Evolutionary conservation across 495 filamentous ascomycete genomes (phyloP), one percentile per base, ranked within the genome.

Genomic region (Neurospora africana): DNA sequence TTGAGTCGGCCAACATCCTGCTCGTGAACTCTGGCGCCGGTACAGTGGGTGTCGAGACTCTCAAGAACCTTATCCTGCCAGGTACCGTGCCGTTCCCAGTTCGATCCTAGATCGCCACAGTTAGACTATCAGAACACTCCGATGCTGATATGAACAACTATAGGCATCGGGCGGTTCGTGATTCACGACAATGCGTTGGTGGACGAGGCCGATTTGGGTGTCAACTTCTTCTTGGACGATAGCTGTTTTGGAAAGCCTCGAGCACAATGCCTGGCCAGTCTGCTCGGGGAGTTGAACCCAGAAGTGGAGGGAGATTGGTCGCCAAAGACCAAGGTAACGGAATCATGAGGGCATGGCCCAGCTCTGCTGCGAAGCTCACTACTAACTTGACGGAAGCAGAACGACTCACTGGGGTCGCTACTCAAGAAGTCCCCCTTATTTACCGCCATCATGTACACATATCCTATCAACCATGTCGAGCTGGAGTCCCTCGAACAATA

Each of bases 11-110:
- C 3, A 93, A 94, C 72, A 89, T 99, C 8, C 85, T 98, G 21
- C 86, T 99, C 23, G 83, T 99, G 70, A 97, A 96, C 79, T 91
- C 90, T 11, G 92, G 93, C 2, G 82, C 91, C 7, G 93, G 93
- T 38, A 90, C 92, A 3, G 92, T 93, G 11, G 95, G 96, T 4
- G 88, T 97, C 37, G 95, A 99, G 81, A 89, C 94, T 0, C 87
- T 99, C 71, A 99, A 99, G 86, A 99, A 99, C 79, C 88, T 99
- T 30, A 91, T 98, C 1, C 82, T 99, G 61, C 95, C 95, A 72
- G 89, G 90, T 89, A 83, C 36, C 74, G 21, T 23, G 61, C 44
- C 17, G 3, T 15, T 38, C 19, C 3, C 2, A 19, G 7, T 65
- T 38, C 23, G 15, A 15, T 8, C 67, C 30, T 43, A 11, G 9